These are phyloP conservation scores for Acer yangbiense DNA, from an alignment of 345 rosid species.

Conservation along the genomic window DNA sequence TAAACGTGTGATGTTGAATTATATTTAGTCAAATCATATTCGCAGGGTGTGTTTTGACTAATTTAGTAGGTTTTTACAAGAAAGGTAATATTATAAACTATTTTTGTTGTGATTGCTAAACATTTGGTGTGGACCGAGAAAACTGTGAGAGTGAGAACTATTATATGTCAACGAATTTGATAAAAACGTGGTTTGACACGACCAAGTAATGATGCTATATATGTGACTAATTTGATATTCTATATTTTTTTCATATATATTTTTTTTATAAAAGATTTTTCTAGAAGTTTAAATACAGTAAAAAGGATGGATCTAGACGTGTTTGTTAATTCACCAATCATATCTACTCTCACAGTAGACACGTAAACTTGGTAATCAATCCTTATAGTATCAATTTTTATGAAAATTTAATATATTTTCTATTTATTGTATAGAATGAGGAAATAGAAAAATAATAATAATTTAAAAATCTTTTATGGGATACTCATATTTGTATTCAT, in stretches of 20 bases:
- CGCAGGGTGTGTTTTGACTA: background rate
- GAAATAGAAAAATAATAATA: too few species aligned
- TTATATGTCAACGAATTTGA: slow-evolving; percentile 3
- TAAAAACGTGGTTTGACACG: slow-evolving; percentile 21
- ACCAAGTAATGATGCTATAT: background rate
- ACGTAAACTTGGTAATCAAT: too few species aligned
- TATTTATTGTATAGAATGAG: too few species aligned
- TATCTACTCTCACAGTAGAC: background rate
- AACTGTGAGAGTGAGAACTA: background rate
- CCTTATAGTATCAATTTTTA: too few species aligned
- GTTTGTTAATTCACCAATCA: background rate
- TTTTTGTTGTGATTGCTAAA: background rate
- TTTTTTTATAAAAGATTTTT: background rate
- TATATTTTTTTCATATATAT: background rate
- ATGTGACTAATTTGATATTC: background rate
- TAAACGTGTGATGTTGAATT: too few species aligned
- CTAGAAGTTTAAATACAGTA: slow-evolving; percentile 3
- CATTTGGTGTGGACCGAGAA: background rate
- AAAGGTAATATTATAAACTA: background rate
- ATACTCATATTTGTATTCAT: too few species aligned
- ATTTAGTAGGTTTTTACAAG: background rate
- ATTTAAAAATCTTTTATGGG: too few species aligned
- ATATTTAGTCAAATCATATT: too few species aligned
- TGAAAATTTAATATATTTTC: too few species aligned
- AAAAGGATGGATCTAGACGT: background rate